Conservation (phyloP, 2,329 filamentous ascomycete genomes). For the Epichloe sp. region DNA sequence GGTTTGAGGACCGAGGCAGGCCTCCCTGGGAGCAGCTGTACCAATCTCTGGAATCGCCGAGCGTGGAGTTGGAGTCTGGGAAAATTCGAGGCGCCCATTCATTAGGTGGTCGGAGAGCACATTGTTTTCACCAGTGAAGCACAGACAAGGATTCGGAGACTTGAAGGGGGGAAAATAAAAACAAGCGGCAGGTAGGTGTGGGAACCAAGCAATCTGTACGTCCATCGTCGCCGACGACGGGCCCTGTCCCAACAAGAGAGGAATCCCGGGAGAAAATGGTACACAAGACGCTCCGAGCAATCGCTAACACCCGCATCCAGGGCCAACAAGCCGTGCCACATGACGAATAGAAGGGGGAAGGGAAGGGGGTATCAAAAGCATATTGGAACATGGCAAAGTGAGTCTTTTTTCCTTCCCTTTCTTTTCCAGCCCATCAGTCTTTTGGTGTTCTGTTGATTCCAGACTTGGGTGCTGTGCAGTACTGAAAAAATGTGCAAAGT, state of each 20-base stretch:
- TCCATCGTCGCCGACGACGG: too few species aligned
- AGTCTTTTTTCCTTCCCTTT: not conserved
- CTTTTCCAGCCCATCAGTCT: conserved; percentile 1
- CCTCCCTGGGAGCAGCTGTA: too few species aligned
- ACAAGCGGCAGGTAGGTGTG: too few species aligned
- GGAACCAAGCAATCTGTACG: too few species aligned
- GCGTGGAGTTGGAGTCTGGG: too few species aligned
- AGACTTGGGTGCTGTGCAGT: conserved; percentile 2
- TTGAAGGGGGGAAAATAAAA: too few species aligned
- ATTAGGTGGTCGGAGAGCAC: too few species aligned
- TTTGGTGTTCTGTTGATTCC: not conserved
- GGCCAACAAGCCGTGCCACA: not conserved
- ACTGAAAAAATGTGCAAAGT: not conserved
- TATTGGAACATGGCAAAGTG: not conserved
- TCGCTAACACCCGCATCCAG: not conserved
- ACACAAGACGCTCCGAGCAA: not conserved
- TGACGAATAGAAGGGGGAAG: not conserved
- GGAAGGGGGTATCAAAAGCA: not conserved
- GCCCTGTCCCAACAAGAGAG: not conserved
- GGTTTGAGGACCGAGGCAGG: too few species aligned
- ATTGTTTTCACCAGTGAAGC: too few species aligned
- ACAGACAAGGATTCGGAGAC: too few species aligned
- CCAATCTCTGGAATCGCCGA: too few species aligned
- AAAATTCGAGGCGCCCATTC: too few species aligned
- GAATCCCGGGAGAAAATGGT: not conserved